Conservation (phyloP, 768 basidiomycete species). For the Leccinum longicurvipes region DNA sequence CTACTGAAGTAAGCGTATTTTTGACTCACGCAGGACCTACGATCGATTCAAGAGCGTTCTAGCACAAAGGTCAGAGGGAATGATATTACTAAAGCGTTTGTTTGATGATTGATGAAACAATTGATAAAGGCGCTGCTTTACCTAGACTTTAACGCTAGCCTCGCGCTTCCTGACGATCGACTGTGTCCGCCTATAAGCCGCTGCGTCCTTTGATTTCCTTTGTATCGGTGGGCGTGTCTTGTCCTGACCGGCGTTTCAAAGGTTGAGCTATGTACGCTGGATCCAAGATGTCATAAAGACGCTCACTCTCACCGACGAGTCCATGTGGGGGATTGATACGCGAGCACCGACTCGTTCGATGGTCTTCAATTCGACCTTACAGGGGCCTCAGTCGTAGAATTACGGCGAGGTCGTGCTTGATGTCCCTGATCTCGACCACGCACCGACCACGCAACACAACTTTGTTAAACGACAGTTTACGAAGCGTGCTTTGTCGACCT, state of each 20-base stretch:
- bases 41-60: slow-evolving; percentile 70
- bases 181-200: slow-evolving; percentile 81
- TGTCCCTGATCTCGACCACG: too few species aligned
- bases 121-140: slow-evolving; percentile 77
- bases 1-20: slow-evolving; percentile 20
- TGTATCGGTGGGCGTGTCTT: not conserved
- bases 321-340: slow-evolving; percentile 70
- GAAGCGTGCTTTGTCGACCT: too few species aligned
- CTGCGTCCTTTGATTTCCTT: not conserved
- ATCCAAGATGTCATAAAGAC: slow-evolving; percentile 63
- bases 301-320: slow-evolving; percentile 6
- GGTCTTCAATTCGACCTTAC: slow-evolving; percentile 38
- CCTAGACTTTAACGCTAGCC: slow-evolving; percentile 65
- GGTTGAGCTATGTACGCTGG: slow-evolving; percentile 87
- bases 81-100: not conserved
- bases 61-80: slow-evolving; percentile 56
- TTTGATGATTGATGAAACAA: slow-evolving; percentile 43
- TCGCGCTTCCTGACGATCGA: slow-evolving; percentile 60
- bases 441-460: too few species aligned
- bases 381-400: slow-evolving; percentile 84
- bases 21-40: slow-evolving; percentile 30
- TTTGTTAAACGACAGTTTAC: too few species aligned
- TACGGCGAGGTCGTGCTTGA: too few species aligned
- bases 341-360: slow-evolving; percentile 31
- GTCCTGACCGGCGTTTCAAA: slow-evolving; percentile 24